Evolutionary conservation across 495 filamentous ascomycete species (phyloP), one percentile per base, ranked within the genome.

Genomic region (Neurospora tetrasperma): DNA sequence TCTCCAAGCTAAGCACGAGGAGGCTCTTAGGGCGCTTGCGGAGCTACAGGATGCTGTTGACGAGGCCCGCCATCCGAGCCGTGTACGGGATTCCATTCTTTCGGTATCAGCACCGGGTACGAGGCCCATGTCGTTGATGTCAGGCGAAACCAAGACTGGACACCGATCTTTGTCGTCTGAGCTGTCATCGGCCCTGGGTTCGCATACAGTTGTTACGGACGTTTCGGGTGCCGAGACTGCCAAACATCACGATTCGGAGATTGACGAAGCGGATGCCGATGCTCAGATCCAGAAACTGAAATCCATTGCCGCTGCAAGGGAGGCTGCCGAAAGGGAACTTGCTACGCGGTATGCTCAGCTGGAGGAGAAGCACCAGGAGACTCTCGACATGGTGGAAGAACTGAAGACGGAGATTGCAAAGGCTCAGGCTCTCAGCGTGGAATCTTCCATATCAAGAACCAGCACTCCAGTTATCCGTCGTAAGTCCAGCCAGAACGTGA

Each of bases 151-250:
- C 80, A 94, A 89, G 81, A 86, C 89, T 86, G 91, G 89, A 84
- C 90, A 85, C 83, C 94, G 91, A 81, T 97, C 94, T 82, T 93
- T 98, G 79, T 97, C 93, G 74, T 94, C 94, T 89, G 94, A 98
- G 83, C 90, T 97, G 82, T 97, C 93, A 84, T 98, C 91, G 85
- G 93, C 86, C 89, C 92, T 91, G 89, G 93, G 91, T 80, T 94
- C 93, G 79, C 90, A 88, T 76, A 86, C 87, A 79, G 89, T 89
- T 76, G 84, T 85, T 78, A 86, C 90, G 77, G 85, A 85, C 38
- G 73, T 70, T 38, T 89, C 89, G 76, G 87, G 90, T 80, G 82
- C 83, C 71, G 88, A 87, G 75, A 83, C 83, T 42, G 81, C 79
- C 73, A 79, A 72, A 75, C 80, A 79, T 39, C 69, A 76, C 70